Conservation (phyloP, 768 basidiomycete species). For the Kwoniella dendrophila region DNA sequence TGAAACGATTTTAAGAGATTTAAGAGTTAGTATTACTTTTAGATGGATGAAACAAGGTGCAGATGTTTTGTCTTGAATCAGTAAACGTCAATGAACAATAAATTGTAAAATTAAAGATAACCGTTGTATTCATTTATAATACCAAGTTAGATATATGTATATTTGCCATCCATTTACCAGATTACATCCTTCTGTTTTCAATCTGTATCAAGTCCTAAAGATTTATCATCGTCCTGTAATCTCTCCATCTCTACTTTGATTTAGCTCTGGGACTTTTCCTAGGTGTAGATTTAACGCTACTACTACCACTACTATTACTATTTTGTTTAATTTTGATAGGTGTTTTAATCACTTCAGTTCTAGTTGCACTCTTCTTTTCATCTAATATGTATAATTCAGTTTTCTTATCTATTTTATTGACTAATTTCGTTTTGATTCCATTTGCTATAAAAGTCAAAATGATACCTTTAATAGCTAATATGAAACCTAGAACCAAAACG, state of each 20-base stretch:
- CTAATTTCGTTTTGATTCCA: conserved; percentile 14
- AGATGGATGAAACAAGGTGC: conserved; percentile 84
- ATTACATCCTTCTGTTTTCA: background rate
- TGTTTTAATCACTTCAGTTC: conserved; percentile 27
- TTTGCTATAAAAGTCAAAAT: conserved; percentile 4
- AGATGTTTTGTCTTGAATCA: conserved; percentile 59
- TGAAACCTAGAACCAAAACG: conserved; percentile 28
- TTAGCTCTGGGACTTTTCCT: conserved; percentile 32
- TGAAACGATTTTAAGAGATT: conserved; percentile 43
- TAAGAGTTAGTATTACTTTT: conserved; percentile 74
- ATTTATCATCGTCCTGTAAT: too few species aligned
- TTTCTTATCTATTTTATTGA: conserved; percentile 19
- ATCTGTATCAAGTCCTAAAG: background rate
- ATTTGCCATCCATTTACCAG: background rate
- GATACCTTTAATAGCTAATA: conserved; percentile 29
- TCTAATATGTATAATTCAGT: conserved; percentile 13
- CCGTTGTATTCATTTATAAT: too few species aligned
- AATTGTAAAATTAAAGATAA: too few species aligned
- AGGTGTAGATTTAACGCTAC: conserved; percentile 22
- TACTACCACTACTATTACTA: too few species aligned
- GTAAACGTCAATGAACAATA: background rate
- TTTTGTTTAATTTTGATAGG: conserved; percentile 23
- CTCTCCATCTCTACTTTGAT: conserved; percentile 6
- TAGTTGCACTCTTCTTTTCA: conserved; percentile 5
- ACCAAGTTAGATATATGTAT: background rate